Base-by-base conservation (phyloP, 768 basidiomycete genomes). In the Russula sp. region DNA sequence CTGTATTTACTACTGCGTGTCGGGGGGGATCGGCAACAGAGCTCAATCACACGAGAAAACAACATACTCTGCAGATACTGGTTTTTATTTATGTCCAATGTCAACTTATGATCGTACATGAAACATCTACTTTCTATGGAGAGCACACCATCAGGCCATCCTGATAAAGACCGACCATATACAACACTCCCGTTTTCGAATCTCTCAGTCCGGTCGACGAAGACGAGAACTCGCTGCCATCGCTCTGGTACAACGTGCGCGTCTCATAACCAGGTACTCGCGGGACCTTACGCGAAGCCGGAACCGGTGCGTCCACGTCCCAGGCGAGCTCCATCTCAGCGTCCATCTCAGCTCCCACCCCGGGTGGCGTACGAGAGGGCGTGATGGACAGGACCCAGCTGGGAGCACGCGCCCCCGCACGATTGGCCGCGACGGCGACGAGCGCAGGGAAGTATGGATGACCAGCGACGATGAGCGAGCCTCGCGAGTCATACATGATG, bases 161-260 rank as follows among this genome's bases (percentile, higher is more conserved):
- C 49, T 81, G 78, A 67, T 89, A 89, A 57, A 89, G 71, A 1
- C 87, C 88, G 5, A 79, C 75, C 14, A 87, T 69, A 65, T 84
- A 88, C 18, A 88, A 69, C 0, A 67, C 70, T 0, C 82, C 83
- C 0, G 81, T 79, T 14, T 73, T 68, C 0, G 77, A 73, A 71
- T 89, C 87, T 40, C 78, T 72, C 66, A 88, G 62, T 1, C 77
- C 81, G 9, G 85, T 85, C 9, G 79, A 75, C 18, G 84, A 83
- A 2, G 80, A 75, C 16, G 80, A 78, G 69, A 87, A 87, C 6
- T 80, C 79, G 4, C 79, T 76, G n/a, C 89, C 88, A 65, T 85
- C 78, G 68, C 89, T 90, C 75, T 88, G 88, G 75, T 88, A 90
- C n/a, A 90, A 66, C 0, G 89, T 88, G 69, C 80, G 77, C 34